These are phyloP conservation scores for Amphicarpaea edgeworthii DNA, from an alignment of 306 rosid genomes.

Conservation along the genomic window DNA sequence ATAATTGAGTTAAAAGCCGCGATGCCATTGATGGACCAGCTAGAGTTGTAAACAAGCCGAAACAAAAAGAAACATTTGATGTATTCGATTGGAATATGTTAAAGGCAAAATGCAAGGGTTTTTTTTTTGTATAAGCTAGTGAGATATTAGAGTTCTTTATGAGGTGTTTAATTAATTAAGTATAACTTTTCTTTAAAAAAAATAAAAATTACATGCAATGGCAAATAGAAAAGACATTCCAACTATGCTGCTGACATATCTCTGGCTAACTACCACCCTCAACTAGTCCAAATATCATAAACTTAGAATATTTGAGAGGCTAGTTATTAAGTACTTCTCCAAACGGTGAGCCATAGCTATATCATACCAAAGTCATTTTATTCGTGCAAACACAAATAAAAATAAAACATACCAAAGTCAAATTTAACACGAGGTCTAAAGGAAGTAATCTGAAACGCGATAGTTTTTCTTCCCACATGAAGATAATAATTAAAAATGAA, in stretches of 20 bases:
- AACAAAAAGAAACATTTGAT: neutral
- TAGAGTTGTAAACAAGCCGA: neutral
- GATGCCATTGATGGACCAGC: neutral
- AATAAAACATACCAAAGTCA: neutral
- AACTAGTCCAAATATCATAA: too few species aligned
- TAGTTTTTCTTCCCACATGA: neutral
- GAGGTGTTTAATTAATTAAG: neutral
- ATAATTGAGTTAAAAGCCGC: neutral
- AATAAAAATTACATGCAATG: too few species aligned
- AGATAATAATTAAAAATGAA: neutral
- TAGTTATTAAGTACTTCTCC: neutral
- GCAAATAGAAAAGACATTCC: too few species aligned
- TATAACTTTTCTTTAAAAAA: too few species aligned
- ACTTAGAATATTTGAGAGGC: too few species aligned
- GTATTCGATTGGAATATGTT: neutral
- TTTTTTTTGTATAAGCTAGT: neutral
- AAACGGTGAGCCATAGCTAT: neutral
- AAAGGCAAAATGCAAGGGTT: neutral
- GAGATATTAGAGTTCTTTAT: neutral
- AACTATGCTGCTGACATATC: too few species aligned
- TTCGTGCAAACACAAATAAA: too few species aligned
- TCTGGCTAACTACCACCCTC: too few species aligned
- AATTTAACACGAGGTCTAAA: neutral
- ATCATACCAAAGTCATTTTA: neutral
- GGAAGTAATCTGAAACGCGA: neutral